Evolutionary conservation across 306 rosid species (phyloP), one percentile per base, ranked within the genome.

Genomic region (Cucumis melo): DNA sequence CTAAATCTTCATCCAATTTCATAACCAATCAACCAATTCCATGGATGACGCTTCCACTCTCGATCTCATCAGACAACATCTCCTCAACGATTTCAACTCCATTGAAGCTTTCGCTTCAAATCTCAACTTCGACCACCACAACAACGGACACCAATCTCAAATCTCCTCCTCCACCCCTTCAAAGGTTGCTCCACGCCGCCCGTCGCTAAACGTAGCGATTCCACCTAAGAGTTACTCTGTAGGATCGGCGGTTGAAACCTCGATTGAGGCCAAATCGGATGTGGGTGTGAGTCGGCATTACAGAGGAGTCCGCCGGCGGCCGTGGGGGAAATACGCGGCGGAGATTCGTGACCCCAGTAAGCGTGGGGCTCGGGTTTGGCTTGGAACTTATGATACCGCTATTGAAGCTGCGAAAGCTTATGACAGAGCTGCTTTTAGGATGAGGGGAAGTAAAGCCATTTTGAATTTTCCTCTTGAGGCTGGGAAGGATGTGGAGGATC

Each of bases 271-370:
- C 1, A 34, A 41, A 23, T 29, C 58, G 0, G 34, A 50, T 7
- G 71, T 42, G 75, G 24, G 21, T 2, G 10, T 34, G 3, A 51
- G 54, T 3, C 80, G 77, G 55, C 90, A 83, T 53, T 87, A 84
- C 74, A 79, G 90, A 65, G 90, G 90, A 0, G 90, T 87, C 21
- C 57, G 90, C 36, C 78, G 83, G 23, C 46, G 90, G 42, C 90
- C 88, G 4, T 87, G 90, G 90, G 90, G 90, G 5, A 87, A 87
- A 23, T 87, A 58, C 27, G 90, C 90, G 1, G 88, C 90, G 1
- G 90, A 87, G 78, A 84, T 87, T 20, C 85, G 88, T 13, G 90
- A 87, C 23, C 90, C 88, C 2, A 81, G 70, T 59, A 77, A 72
- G 42, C 82, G 82, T 38, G 90, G 90, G 1, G 80, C 87, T 6